These are phyloP conservation scores for Fusarium caatingaense DNA, from an alignment of 2,329 filamentous ascomycete species.

Conservation along the genomic window DNA sequence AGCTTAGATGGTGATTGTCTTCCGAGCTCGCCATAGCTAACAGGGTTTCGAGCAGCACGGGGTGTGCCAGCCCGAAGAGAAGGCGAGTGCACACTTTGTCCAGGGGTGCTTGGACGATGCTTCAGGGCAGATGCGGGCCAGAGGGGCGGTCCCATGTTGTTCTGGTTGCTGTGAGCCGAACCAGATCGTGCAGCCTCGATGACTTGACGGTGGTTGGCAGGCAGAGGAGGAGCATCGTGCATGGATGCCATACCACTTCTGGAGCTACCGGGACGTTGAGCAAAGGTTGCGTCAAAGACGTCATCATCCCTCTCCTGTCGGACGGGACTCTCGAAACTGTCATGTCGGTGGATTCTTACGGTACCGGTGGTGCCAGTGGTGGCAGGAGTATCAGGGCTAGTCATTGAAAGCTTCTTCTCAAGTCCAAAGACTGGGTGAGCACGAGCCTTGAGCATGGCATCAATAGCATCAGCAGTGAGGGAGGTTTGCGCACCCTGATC, in stretches of 20 bases:
- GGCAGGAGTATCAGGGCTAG: slow-evolving; percentile 49
- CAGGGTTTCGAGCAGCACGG: slow-evolving; percentile 58
- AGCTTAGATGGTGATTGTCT: slow-evolving; percentile 61
- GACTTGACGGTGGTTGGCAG: slow-evolving; percentile 82
- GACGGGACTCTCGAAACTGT: slow-evolving; percentile 60
- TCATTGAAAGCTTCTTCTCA: slow-evolving; percentile 53
- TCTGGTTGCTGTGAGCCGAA: slow-evolving; percentile 61
- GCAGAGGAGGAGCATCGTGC: slow-evolving; percentile 75
- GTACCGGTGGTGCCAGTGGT: slow-evolving; percentile 55
- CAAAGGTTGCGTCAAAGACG: slow-evolving; percentile 51
- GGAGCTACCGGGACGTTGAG: slow-evolving; percentile 76
- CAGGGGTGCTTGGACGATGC: slow-evolving; percentile 71
- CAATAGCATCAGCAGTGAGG: slow-evolving; percentile 84
- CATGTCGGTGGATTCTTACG: slow-evolving; percentile 59
- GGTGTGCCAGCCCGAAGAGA: slow-evolving; percentile 59
- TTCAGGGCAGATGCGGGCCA: slow-evolving; percentile 80
- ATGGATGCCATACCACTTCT: slow-evolving; percentile 68
- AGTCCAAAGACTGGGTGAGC: slow-evolving; percentile 42
- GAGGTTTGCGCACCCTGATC: slow-evolving; percentile 86
- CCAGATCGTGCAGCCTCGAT: slow-evolving; percentile 81
- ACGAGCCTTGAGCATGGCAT: slow-evolving; percentile 72
- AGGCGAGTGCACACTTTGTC: slow-evolving; percentile 59
- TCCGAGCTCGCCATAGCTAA: slow-evolving; percentile 60
- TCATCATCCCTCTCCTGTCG: slow-evolving; percentile 58
- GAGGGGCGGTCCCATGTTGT: slow-evolving; percentile 84